These are phyloP conservation scores for Alternaria triticimaculans DNA, from an alignment of 2,329 filamentous ascomycete species.

Conservation along the genomic window DNA sequence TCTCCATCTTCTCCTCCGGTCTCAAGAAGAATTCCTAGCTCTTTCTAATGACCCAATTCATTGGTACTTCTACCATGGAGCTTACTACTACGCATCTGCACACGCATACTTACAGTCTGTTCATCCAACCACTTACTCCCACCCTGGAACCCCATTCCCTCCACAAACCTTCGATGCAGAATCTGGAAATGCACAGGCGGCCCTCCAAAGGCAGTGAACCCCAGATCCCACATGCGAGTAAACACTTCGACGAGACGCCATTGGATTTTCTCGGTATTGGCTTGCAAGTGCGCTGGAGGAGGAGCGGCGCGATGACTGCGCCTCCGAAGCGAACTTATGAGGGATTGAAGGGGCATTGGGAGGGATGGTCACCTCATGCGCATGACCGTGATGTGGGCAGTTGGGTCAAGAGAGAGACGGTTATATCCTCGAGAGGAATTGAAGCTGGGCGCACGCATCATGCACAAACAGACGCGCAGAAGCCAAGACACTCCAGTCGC, in stretches of 20 bases:
- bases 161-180: constrained; percentile 67
- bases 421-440: background rate
- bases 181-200: constrained; percentile 75
- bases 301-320: constrained; percentile 13
- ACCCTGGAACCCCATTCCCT: constrained; percentile 54
- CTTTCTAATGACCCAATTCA: background rate
- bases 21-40: background rate
- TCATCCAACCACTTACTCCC: constrained; percentile 71
- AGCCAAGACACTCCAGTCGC: background rate
- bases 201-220: constrained; percentile 71
- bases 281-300: background rate
- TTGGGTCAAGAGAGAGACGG: no score
- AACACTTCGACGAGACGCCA: constrained; percentile 38
- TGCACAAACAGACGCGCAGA: background rate
- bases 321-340: constrained; percentile 31
- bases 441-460: background rate
- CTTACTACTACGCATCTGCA: background rate
- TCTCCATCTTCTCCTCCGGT: background rate
- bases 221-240: constrained; percentile 62
- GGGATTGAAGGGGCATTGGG: constrained; percentile 26
- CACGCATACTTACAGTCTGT: constrained; percentile 59
- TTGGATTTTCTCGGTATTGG: constrained; percentile 30
- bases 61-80: background rate
- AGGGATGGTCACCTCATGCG: background rate
- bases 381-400: no score